A percentile compares a stretch with the other conserved stretches of the same genome.
These are phyloP conservation scores for Pseudogymnoascus sp. DNA, from an alignment of 2,329 filamentous ascomycete genomes.

Conservation along the genomic window DNA sequence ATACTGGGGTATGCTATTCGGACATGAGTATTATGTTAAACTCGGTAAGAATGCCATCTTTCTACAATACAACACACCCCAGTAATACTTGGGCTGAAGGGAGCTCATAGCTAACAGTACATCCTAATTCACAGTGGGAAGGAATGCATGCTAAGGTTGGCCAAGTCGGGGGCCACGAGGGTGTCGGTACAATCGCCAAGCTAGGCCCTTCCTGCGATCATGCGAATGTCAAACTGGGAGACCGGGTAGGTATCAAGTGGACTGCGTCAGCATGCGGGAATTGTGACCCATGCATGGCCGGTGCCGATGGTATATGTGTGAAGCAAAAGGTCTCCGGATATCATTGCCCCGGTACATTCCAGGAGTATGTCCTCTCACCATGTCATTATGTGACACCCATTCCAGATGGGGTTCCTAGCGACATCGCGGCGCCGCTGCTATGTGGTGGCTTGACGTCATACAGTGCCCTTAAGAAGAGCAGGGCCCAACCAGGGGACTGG, in stretches of 20 bases:
- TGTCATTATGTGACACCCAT: slow-evolving; percentile 66
- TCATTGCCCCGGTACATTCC: slow-evolving; percentile 65
- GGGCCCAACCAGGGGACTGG: slow-evolving; percentile 38
- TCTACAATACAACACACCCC: slow-evolving; percentile 7
- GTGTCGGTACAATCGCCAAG: slow-evolving; percentile 58
- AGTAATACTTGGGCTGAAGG: slow-evolving; percentile 5
- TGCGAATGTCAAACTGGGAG: slow-evolving; percentile 54
- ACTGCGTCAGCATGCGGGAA: slow-evolving; percentile 47
- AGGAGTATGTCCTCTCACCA: slow-evolving; percentile 59
- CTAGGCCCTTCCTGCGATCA: slow-evolving; percentile 54
- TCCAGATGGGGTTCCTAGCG: slow-evolving; percentile 54
- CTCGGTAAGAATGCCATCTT: slow-evolving; percentile 22
- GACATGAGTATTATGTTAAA: slow-evolving; percentile 53
- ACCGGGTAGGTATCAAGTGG: slow-evolving; percentile 65
- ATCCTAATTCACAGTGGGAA: slow-evolving; percentile 46
- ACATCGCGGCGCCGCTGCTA: slow-evolving; percentile 58
- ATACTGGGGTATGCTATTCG: slow-evolving; percentile 60
- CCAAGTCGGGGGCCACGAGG: slow-evolving; percentile 65
- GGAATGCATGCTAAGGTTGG: slow-evolving; percentile 27
- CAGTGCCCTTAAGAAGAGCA: slow-evolving; percentile 54
- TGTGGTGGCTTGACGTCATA: slow-evolving; percentile 66
- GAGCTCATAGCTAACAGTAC: slow-evolving; percentile 48
- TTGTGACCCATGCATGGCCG: slow-evolving; percentile 47
- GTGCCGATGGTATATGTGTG: slow-evolving; percentile 58
- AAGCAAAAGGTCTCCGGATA: slow-evolving; percentile 57